Evolutionary conservation across 352 stramenopile species (phyloP), one percentile per base, ranked within the genome.

Genomic region (Phytopythium oedochilum): DNA sequence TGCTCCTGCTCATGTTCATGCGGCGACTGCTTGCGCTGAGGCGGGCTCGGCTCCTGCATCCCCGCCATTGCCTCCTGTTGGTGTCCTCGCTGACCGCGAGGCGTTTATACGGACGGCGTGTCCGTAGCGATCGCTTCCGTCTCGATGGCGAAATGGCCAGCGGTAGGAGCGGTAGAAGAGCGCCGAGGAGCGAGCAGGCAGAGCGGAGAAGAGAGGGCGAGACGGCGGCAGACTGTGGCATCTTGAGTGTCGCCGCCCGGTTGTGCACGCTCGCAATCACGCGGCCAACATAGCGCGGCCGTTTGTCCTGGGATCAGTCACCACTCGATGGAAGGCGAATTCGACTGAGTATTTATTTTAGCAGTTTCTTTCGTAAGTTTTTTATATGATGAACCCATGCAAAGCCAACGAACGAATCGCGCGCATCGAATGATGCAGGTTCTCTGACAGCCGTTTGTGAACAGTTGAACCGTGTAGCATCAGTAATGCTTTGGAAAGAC

Each of bases 241-340:
- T 51, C 38, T 51, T 23, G 44, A 51, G 38, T 25, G 44, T 51
- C 44, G 44, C 44, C 26, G 44, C 44, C 23, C 25, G 25, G 44
- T 36, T 36, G 32, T 36, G 32, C n/a, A 36, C 9, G 32, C 34
- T n/a, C n/a, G n/a, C n/a, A n/a, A 12, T 8, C 10, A 15, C 1
- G 14, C 34, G 34, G 34, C 11, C 34, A 39, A 9, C 34, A 39
- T 39, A 15, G 34, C 34, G 34, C 34, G 11, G 34, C 14, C 11
- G 11, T 36, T 36, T 36, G 14, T 39, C 2, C 6, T 7, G 34
- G 11, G 17, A n/a, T n/a, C 11, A 39, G 14, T n/a, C n/a, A n/a
- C n/a, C n/a, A n/a, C n/a, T n/a, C n/a, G n/a, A n/a, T n/a, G n/a
- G n/a, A n/a, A n/a, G n/a, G n/a, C n/a, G n/a, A n/a, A n/a, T n/a